Base-by-base conservation (phyloP, 192 early-diverging fungal genomes). In the Powellomyces hirtus region DNA sequence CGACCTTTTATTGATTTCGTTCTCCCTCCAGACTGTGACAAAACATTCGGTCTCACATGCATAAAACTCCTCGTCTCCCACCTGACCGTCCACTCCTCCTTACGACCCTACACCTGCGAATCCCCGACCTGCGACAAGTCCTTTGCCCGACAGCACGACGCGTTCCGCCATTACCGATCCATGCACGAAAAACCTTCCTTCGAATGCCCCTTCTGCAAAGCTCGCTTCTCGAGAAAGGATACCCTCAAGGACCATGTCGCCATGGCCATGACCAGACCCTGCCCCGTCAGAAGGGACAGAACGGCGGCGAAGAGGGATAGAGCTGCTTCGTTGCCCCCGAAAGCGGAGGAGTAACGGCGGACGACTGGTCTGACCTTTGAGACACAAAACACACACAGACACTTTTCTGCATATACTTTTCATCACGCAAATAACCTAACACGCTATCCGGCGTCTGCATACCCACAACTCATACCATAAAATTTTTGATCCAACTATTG, bases 21-120 rank as follows among this genome's bases (percentile, higher is more conserved):
- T 42, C 40, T 18, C 40, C 40, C 18, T 11, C 5, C 29, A 56
- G 53, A 56, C 18, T 56, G 53, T 31, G 29, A 16, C 6, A 16
- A 29, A 16, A 56, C 24, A 3, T 56, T 56, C 31, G 27, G 27
- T 29, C 53, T 56, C 4, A 33, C 53, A 4, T 31, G 53, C 53
- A 56, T 56, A 22, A 56, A 56, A 56, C 53, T 33, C 6, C 53
- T 56, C 53, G 53, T 56, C 53, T 56, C 53, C 20, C 53, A 56
- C 29, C 53, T 56, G 27, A 56, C 53, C 6, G 53, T 56, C 53
- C 53, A 56, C 29, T 56, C 53, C 4, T 27, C 53, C 18, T 31
- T 56, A 22, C 53, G 53, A 16, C 53, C 53, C 4, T 56, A 27
- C 29, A 56, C 24, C 26, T 56, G 53, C 53, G 53, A 56, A 30